Evolutionary conservation across 208 protist genomes (phyloP).

Genomic region (Leishmania arabica): DNA sequence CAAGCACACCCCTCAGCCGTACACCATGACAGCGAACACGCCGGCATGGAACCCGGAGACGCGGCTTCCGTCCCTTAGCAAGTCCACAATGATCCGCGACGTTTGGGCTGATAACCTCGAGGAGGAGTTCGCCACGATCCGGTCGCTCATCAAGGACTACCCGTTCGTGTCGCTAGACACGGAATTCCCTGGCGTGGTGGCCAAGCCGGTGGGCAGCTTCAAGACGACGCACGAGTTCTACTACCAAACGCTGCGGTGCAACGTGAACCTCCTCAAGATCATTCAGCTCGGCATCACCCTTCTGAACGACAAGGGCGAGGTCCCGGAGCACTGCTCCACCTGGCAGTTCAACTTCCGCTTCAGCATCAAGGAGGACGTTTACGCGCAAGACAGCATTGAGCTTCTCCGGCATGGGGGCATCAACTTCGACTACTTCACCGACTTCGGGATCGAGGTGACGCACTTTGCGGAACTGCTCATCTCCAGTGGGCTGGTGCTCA

Average conservation of each 20-base stretch:
- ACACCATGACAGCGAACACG: constrained; percentile 29
- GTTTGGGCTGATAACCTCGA: constrained; percentile 98
- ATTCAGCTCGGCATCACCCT: constrained; percentile 99
- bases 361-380: constrained; percentile 96
- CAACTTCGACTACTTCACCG: constrained; percentile 95
- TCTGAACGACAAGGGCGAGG: constrained; percentile 96
- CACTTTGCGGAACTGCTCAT: constrained; percentile 98
- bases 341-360: constrained; percentile 99
- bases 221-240: constrained; percentile 95
- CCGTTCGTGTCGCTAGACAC: constrained; percentile 98
- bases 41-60: constrained; percentile 32
- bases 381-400: constrained; percentile 98
- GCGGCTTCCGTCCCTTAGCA: constrained; percentile 77
- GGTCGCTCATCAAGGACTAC: constrained; percentile 95
- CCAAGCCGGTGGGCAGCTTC: constrained; percentile 96
- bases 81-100: constrained; percentile 93
- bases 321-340: constrained; percentile 93
- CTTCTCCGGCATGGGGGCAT: constrained; percentile 96
- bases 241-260: constrained; percentile 97
- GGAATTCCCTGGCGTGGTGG: constrained; percentile 99
- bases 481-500: constrained; percentile 96
- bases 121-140: constrained; percentile 96
- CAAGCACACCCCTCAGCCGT: constrained; percentile 19
- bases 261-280: constrained; percentile 99
- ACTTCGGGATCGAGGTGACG: constrained; percentile 95